Conservation (phyloP, 169 alveolate species). For the Cryptosporidium parvum region DNA sequence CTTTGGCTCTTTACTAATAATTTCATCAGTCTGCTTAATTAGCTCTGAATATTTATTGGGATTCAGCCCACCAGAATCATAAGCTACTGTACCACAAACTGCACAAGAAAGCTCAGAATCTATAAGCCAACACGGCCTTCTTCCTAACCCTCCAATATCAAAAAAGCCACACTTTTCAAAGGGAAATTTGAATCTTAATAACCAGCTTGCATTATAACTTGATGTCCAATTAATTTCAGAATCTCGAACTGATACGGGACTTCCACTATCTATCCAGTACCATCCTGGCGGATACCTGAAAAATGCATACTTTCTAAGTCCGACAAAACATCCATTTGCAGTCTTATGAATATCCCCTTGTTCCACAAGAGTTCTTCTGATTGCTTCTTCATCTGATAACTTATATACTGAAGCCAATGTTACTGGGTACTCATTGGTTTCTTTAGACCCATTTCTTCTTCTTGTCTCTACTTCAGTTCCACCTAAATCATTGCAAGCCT, state of each 20-base stretch:
- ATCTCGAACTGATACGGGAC: conserved; percentile 30
- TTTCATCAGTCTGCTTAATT: conserved; percentile 54
- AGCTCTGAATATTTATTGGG: conserved; percentile 58
- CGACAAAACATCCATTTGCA: conserved; percentile 71
- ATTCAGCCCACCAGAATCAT: conserved; percentile 63
- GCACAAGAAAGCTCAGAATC: conserved; percentile 75
- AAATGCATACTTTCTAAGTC: conserved; percentile 70
- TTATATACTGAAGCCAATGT: conserved; percentile 68
- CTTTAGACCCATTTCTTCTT: conserved; percentile 33
- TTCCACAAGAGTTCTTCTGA: conserved; percentile 24
- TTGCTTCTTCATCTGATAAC: conserved; percentile 59
- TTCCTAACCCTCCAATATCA: conserved; percentile 71
- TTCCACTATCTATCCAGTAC: conserved; percentile 72
- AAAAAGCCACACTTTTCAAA: conserved; percentile 72
- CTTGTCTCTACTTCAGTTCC: conserved; percentile 44
- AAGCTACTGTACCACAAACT: conserved; percentile 70
- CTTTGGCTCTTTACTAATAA: conserved; percentile 70
- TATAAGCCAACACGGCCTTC: conserved; percentile 74
- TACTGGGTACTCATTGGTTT: conserved; percentile 48
- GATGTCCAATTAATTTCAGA: conserved; percentile 65
- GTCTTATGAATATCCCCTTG: conserved; percentile 10
- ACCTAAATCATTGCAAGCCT: conserved; percentile 59
- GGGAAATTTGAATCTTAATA: conserved; percentile 60
- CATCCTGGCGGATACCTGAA: conserved; percentile 73
- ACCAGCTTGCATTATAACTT: conserved; percentile 65